A percentile compares a stretch with the other conserved stretches of the same genome.
These are phyloP conservation scores for Metrosideros polymorpha DNA, from an alignment of 441 rosid species.

Conservation along the genomic window DNA sequence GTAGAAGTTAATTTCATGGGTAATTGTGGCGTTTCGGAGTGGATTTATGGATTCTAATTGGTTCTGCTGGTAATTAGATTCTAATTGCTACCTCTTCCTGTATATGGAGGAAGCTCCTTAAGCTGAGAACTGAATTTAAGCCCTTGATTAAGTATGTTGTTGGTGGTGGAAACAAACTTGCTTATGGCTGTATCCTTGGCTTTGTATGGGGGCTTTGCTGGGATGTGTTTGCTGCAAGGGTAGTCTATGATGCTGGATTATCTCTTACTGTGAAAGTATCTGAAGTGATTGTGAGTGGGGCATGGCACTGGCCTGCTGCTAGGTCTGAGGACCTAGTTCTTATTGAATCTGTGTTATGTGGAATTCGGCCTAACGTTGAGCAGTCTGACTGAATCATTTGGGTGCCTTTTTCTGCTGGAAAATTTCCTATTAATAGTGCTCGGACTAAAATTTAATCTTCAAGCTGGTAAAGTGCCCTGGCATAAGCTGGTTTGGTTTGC, in stretches of 20 bases:
- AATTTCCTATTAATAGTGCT: background rate
- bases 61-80: background rate
- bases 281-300: background rate
- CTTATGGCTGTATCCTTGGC: background rate
- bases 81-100: background rate
- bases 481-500: background rate
- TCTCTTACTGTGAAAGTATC: background rate
- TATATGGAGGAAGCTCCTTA: background rate
- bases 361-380: background rate
- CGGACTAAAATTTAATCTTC: background rate
- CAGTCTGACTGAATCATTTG: background rate
- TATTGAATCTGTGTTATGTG: background rate
- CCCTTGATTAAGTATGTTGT: background rate
- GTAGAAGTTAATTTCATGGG: background rate
- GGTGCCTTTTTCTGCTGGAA: background rate
- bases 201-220: background rate
- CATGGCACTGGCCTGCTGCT: background rate
- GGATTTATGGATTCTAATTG: background rate
- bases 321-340: background rate
- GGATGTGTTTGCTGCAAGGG: background rate
- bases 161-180: background rate
- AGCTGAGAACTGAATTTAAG: background rate
- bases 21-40: background rate
- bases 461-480: background rate
- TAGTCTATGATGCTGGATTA: background rate